phyloP scores from a whole-genome alignment of 768 basidiomycete genomes.

The Rhodotorula graminis region DNA sequence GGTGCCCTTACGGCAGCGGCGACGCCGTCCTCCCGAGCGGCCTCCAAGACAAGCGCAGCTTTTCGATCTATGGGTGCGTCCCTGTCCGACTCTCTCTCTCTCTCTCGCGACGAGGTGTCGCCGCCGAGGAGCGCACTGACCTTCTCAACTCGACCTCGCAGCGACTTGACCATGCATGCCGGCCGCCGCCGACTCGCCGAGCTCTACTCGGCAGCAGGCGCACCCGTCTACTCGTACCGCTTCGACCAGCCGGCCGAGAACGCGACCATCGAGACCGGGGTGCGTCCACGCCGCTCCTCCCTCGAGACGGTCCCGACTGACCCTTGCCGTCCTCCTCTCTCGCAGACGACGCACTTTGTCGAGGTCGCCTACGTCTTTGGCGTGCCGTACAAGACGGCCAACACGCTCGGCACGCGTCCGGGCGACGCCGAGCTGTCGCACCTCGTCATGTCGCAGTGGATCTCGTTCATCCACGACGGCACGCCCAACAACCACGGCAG shows the following conservation, averaged over 20 bases:
- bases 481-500: slow-evolving; percentile 32
- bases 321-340: background rate
- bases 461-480: slow-evolving; percentile 29
- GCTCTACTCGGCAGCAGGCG: background rate
- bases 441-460: slow-evolving; percentile 27
- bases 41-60: slow-evolving; percentile 36
- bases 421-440: slow-evolving; percentile 28
- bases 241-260: slow-evolving; percentile 26
- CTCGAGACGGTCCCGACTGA: too few relatives aligned
- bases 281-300: background rate
- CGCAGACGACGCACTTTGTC: slow-evolving; percentile 1
- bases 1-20: slow-evolving; percentile 40
- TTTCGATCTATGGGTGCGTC: background rate
- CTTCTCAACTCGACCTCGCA: background rate
- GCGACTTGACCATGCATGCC: background rate
- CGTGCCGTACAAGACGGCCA: slow-evolving; percentile 9
- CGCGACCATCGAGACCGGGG: slow-evolving; percentile 21
- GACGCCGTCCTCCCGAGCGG: slow-evolving; percentile 34
- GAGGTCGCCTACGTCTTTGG: slow-evolving; percentile 29
- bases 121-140: too few relatives aligned
- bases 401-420: slow-evolving; percentile 28
- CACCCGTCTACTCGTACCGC: slow-evolving; percentile 32
- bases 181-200: slow-evolving; percentile 27
- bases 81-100: too few relatives aligned
- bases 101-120: background rate